phyloP scores from a whole-genome alignment of 352 stramenopile genomes.

The Blastocystis sp. region DNA sequence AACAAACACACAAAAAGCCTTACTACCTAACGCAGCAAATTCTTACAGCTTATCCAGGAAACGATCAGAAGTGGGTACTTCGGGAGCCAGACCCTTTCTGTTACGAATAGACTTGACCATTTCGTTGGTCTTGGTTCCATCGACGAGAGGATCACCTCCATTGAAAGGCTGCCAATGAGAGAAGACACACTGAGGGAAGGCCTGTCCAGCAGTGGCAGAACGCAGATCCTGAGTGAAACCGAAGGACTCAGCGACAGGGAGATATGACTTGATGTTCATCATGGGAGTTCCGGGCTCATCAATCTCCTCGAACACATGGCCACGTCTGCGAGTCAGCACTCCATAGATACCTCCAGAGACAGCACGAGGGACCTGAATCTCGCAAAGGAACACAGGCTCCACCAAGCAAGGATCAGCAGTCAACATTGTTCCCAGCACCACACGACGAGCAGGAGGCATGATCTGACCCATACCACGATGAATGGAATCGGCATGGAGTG shows the following conservation, averaged over 20 bases:
- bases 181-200: conserved; percentile 98
- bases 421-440: conserved; percentile 94
- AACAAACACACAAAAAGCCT: background rate
- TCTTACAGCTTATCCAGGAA: conserved; percentile 99
- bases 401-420: conserved; percentile 88
- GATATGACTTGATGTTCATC: conserved; percentile 96
- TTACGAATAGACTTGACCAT: conserved; percentile 88
- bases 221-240: conserved; percentile 96
- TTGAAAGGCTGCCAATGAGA: conserved; percentile 95
- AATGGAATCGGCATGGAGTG: conserved; percentile 98
- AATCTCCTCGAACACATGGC: conserved; percentile 97
- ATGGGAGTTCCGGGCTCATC: conserved; percentile 91
- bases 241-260: conserved; percentile 99
- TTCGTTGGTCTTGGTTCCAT: conserved; percentile 88
- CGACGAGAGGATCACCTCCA: conserved; percentile 84
- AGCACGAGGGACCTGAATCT: conserved; percentile 96
- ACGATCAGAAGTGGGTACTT: conserved; percentile 92
- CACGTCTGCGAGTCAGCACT: conserved; percentile 94
- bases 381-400: conserved; percentile 96
- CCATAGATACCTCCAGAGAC: conserved; percentile 97
- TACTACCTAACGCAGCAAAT: background rate
- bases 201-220: conserved; percentile 96
- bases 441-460: conserved; percentile 94
- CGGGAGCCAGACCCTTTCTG: conserved; percentile 92
- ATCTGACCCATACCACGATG: conserved; percentile 99